Conservation (phyloP, 148 eudicot genomes). For the Arbutus unedo region DNA sequence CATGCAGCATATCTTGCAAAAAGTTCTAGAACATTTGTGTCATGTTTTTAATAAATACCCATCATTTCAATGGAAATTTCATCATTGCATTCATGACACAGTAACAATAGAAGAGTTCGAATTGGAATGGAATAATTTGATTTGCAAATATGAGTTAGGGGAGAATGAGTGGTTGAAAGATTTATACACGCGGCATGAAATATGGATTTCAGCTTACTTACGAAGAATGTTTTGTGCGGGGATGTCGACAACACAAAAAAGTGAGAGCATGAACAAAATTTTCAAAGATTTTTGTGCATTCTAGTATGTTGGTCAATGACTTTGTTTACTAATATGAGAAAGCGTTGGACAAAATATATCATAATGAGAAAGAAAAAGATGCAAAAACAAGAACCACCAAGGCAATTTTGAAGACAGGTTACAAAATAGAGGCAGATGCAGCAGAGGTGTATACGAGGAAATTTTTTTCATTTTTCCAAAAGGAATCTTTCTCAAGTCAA, state of each 20-base stretch:
- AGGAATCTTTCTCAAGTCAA: not conserved
- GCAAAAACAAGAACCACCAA: too few relatives aligned
- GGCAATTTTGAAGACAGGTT: not conserved
- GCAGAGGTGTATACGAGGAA: not conserved
- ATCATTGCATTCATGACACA: not conserved
- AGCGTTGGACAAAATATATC: not conserved
- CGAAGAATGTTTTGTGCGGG: not conserved
- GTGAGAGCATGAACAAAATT: not conserved
- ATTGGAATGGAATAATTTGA: not conserved
- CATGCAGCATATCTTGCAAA: not conserved
- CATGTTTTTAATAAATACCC: not conserved
- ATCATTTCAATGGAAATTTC: not conserved
- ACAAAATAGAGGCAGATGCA: not conserved
- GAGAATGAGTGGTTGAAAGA: not conserved
- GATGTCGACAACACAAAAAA: slow-evolving; percentile 1
- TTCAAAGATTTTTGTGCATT: slow-evolving; percentile 5
- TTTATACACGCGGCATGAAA: not conserved
- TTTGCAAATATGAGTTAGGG: not conserved
- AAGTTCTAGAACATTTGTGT: not conserved
- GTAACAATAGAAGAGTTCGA: slow-evolving; percentile 1
- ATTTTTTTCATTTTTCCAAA: not conserved
- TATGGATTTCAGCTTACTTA: not conserved
- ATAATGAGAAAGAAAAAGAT: not conserved
- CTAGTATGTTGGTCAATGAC: not conserved
- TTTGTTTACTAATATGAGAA: not conserved